Evolutionary conservation across 225 moss, liverwort and hornwort genomes (phyloP), one percentile per base, ranked within the genome.

Genomic region (Marchantia polymorpha): DNA sequence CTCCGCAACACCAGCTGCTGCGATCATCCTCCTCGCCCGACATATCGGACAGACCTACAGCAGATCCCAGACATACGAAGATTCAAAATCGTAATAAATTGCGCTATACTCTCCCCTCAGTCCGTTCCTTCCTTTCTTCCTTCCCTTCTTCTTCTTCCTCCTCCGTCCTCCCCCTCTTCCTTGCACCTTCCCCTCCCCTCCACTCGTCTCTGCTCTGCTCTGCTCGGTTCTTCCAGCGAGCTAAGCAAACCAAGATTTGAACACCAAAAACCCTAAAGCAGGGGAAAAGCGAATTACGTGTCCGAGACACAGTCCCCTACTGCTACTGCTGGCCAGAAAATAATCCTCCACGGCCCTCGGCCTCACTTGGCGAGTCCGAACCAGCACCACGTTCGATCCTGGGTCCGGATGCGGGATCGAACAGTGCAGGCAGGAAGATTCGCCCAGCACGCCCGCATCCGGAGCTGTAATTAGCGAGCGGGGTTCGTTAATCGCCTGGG

Each of bases 221-320:
- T 56, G 50, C 9, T n/a, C 71, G 26, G 13, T 47, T 16, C 73
- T 7, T 14, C 26, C 52, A 54, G 53, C 8, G 54, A 73, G 29
- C 53, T 17, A 52, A 39, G 17, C 46, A 39, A 69, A 73, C 56
- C 59, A 75, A 75, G 58, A 75, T 59, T 75, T 75, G 31, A 46
- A 75, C 75, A 58, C 55, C 59, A 46, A 60, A 75, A 75, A 75
- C 75, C 75, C 75, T 75, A 75, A 75, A 59, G 30, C 58, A 15
- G 13, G 73, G 54, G 29, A 27, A 54, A 73, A 10, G 10, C 8
- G 73, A 53, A 53, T 73, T 29, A 54, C 73, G 54, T 73, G 73
- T 73, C 26, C 15, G 15, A 73, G 15, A 73, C 7, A 73, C 54
- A 73, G 53, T 67, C 29, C 9, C 15, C 51, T 16, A 53, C 54